Evolutionary conservation across 306 rosid species (phyloP), one percentile per base, ranked within the genome.

Genomic region (Ammopiptanthus mongolicus): DNA sequence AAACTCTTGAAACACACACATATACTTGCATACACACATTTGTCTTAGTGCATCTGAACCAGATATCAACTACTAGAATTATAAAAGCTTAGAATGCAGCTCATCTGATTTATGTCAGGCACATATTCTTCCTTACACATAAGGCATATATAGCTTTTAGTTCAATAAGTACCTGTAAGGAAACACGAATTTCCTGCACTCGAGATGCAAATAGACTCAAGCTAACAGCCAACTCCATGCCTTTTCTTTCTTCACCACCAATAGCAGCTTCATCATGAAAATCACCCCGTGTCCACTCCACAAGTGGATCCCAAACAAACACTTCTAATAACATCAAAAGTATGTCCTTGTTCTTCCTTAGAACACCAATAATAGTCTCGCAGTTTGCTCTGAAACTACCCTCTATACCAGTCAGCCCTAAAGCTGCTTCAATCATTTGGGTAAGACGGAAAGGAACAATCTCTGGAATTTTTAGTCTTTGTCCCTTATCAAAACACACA

Each of bases 201-300:
- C 98, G 87, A 61, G 98, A 93, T 60, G 98, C 97, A 89, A 93
- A 93, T 78, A 93, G 80, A 87, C 97, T 91, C 83, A 93, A 87
- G 89, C 97, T 93, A 80, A 93, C 97, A 87, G 98, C 98, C 86
- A 91, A 85, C 83, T 93, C 98, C 98, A 93, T 93, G 75, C 98
- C 98, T 83, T 87, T 93, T 82, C 98, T 91, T 87, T 93, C 98
- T 86, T 93, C 98, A 76, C 96, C 96, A 29, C 97, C 98, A 77
- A 93, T 93, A 71, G 98, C 92, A 78, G 98, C 96, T 83, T 89
- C 97, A 58, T 93, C 98, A 72, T 89, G 97, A 80, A 93, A 89
- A 87, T 93, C 97, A 79, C 98, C 98, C 5, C 97, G 88, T 41
- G 98, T 93, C 98, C 98, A 93, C 80, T 91, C 98, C 60, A 91